A percentile compares a stretch with the other conserved stretches of the same genome.
Evolutionary conservation across 2,329 filamentous ascomycete species (phyloP).

Genomic region (Byssochlamys sp.): DNA sequence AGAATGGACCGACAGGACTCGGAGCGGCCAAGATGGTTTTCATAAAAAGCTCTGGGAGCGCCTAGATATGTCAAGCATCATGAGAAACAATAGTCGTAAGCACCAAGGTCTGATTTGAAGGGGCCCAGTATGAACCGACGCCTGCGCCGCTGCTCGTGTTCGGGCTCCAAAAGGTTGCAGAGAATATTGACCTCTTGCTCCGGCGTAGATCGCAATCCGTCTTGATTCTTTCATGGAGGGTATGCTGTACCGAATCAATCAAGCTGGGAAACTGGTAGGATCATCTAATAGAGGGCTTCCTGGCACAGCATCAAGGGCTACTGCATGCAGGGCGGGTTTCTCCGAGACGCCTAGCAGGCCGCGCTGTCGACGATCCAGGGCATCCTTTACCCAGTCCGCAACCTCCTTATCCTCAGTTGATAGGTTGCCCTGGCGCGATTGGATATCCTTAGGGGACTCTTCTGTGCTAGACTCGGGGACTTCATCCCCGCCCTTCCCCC

Average conservation of each 20-base stretch:
- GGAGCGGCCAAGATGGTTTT: background rate
- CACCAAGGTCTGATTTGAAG: background rate
- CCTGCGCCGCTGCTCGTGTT: background rate
- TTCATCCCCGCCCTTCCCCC: background rate
- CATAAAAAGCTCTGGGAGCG: background rate
- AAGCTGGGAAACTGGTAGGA: conserved; percentile 5
- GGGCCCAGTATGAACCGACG: background rate
- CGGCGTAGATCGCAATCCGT: background rate
- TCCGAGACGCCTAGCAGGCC: conserved; percentile 47
- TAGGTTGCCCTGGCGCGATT: conserved; percentile 20
- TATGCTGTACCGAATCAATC: background rate
- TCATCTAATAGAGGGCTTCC: conserved; percentile 29
- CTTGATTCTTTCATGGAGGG: background rate
- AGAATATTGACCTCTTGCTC: background rate
- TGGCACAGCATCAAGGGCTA: conserved; percentile 64
- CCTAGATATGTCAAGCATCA: background rate
- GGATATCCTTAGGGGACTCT: conserved; percentile 17
- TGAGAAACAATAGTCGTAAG: background rate
- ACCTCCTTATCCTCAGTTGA: conserved; percentile 67
- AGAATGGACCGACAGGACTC: background rate
- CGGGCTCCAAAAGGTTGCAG: background rate
- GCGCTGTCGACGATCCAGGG: conserved; percentile 56
- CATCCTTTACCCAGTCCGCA: conserved; percentile 68
- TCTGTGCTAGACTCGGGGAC: background rate
- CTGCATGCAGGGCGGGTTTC: conserved; percentile 79